Evolutionary conservation across 192 early-diverging fungal species (phyloP).

Genomic region (Coemansia sp.): DNA sequence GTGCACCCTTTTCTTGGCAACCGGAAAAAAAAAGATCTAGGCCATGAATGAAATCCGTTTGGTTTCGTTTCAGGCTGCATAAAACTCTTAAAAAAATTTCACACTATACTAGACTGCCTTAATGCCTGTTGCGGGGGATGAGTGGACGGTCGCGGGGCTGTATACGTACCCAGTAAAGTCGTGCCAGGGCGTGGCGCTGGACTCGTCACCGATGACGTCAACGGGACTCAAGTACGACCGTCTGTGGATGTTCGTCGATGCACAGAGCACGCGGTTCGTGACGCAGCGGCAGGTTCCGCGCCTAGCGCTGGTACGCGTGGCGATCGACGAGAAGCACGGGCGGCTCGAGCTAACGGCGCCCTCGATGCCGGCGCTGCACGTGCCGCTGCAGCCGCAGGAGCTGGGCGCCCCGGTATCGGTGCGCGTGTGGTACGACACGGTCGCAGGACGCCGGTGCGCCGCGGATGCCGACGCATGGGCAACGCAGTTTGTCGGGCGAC

Average conservation of each 20-base stretch:
- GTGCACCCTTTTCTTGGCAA: not conserved
- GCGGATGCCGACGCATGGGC: constrained; percentile 21
- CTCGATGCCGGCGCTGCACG: constrained; percentile 16
- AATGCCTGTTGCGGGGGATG: not conserved
- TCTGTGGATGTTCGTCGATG: constrained; percentile 41
- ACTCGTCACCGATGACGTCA: constrained; percentile 4
- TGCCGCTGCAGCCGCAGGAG: constrained; percentile 28
- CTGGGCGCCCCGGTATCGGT: constrained; percentile 12
- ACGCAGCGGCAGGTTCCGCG: constrained; percentile 38
- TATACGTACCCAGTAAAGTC: constrained; percentile 49
- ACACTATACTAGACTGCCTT: no score
- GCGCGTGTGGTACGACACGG: constrained; percentile 47
- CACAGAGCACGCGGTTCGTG: constrained; percentile 27
- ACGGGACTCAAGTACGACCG: constrained; percentile 47
- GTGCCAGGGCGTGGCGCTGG: constrained; percentile 16
- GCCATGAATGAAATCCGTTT: not conserved
- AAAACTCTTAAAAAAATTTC: not conserved
- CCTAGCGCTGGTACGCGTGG: constrained; percentile 21
- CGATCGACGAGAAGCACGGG: constrained; percentile 7
- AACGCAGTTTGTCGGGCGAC: constrained; percentile 25
- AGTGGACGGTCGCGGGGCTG: constrained; percentile 30
- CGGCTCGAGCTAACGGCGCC: constrained; percentile 18
- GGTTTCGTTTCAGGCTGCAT: not conserved
- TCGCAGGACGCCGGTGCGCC: constrained; percentile 32
- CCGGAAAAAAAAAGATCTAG: constrained; percentile 7